Conservation (phyloP, 805 yeast genomes). For the Candida endomychidarum region DNA sequence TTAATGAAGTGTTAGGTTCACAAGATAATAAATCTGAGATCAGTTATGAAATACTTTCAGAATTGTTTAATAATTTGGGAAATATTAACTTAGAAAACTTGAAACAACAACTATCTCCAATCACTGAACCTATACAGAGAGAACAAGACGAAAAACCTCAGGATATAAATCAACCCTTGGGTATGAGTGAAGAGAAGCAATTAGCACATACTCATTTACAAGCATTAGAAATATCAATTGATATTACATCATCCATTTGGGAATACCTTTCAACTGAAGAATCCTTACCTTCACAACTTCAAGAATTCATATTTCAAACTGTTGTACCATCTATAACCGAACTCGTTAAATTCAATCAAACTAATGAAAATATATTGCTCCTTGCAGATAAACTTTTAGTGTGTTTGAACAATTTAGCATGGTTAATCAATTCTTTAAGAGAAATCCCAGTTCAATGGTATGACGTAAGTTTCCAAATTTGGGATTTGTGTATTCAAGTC, state of each 20-base stretch:
- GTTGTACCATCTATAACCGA: conserved; percentile 35
- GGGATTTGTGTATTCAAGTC: conserved; percentile 25
- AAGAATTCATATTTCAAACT: conserved; percentile 20
- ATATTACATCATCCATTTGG: conserved; percentile 70
- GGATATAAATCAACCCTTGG: conserved; percentile 26
- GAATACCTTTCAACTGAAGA: conserved; percentile 49
- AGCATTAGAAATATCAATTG: conserved; percentile 69
- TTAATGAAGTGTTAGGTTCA: conserved; percentile 31
- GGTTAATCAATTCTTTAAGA: conserved; percentile 48
- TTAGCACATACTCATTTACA: conserved; percentile 55
- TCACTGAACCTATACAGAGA: conserved; percentile 28
- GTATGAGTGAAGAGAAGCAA: conserved; percentile 39
- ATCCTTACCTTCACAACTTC: conserved; percentile 21
- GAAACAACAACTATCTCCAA: conserved; percentile 22
- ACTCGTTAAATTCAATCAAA: conserved; percentile 37
- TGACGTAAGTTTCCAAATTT: conserved; percentile 24
- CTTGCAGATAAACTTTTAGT: conserved; percentile 57
- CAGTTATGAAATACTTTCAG: conserved; percentile 22
- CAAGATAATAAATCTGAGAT: conserved; percentile 20
- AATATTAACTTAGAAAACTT: conserved; percentile 31
- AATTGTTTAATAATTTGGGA: conserved; percentile 23
- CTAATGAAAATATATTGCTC: conserved; percentile 25
- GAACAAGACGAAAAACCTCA: conserved; percentile 12
- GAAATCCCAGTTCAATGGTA: conserved; percentile 42
- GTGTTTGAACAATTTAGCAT: conserved; percentile 69